Conservation (phyloP, 768 basidiomycete species). For the Macrocybe gigantea region DNA sequence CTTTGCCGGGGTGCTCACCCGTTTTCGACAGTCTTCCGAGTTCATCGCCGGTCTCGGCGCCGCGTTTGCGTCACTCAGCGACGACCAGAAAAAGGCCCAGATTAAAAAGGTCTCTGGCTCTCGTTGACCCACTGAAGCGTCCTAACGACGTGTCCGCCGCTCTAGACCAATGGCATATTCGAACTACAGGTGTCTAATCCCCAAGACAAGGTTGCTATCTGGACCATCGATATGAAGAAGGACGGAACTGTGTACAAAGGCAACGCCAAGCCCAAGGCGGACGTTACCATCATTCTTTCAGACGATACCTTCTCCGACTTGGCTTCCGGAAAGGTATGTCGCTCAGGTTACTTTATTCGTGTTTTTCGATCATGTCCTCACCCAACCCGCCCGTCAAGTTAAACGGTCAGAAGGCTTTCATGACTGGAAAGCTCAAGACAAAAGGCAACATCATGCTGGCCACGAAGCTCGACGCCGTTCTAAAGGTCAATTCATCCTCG, state of each 20-base stretch:
- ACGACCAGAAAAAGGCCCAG: slow-evolving; percentile 58
- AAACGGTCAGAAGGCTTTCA: slow-evolving; percentile 93
- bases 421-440: slow-evolving; percentile 92
- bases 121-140: background rate
- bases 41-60: slow-evolving; percentile 48
- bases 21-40: slow-evolving; percentile 53
- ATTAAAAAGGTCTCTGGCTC: slow-evolving; percentile 60
- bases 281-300: slow-evolving; percentile 75
- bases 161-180: slow-evolving; percentile 82
- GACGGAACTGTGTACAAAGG: slow-evolving; percentile 74
- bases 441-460: slow-evolving; percentile 92
- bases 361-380: background rate
- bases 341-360: background rate
- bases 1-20: background rate
- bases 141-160: background rate
- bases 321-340: slow-evolving; percentile 62
- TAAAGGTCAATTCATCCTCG: slow-evolving; percentile 51
- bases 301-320: slow-evolving; percentile 74
- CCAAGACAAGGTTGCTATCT: slow-evolving; percentile 63
- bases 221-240: slow-evolving; percentile 95
- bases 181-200: slow-evolving; percentile 76
- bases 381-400: slow-evolving; percentile 35
- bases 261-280: slow-evolving; percentile 62
- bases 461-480: slow-evolving; percentile 80
- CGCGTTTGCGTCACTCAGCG: slow-evolving; percentile 47